These are phyloP conservation scores for Penicillium sp. DNA, from an alignment of 2,329 filamentous ascomycete genomes.

Conservation along the genomic window DNA sequence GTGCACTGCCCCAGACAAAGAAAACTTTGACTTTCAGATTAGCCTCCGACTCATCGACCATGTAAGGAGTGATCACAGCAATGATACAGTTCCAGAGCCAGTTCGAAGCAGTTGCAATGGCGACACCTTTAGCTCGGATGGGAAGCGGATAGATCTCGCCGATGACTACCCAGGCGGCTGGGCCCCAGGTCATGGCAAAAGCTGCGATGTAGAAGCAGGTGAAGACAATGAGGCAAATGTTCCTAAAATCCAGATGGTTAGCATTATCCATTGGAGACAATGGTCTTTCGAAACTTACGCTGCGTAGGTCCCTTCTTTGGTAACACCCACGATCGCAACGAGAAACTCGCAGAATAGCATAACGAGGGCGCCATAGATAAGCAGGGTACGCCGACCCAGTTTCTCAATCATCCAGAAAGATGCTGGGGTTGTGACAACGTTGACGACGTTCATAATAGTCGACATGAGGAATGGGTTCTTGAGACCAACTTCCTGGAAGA, in stretches of 20 bases:
- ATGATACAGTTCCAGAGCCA: slow-evolving; percentile 84
- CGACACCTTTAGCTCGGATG: slow-evolving; percentile 83
- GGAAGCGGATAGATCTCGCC: slow-evolving; percentile 88
- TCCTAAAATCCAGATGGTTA: slow-evolving; percentile 26
- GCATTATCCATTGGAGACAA: slow-evolving; percentile 35
- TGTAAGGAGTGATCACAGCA: slow-evolving; percentile 70
- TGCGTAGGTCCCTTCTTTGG: slow-evolving; percentile 48
- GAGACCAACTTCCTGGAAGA: slow-evolving; percentile 75
- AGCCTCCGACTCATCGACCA: slow-evolving; percentile 54
- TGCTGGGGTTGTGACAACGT: slow-evolving; percentile 78
- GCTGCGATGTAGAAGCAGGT: slow-evolving; percentile 91
- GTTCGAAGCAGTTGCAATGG: slow-evolving; percentile 81
- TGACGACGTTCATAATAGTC: slow-evolving; percentile 82
- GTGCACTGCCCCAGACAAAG: slow-evolving; percentile 78
- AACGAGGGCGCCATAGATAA: slow-evolving; percentile 73
- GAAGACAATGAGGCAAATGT: slow-evolving; percentile 66
- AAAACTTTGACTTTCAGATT: slow-evolving; percentile 67
- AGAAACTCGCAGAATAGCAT: slow-evolving; percentile 88
- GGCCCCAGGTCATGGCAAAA: slow-evolving; percentile 86
- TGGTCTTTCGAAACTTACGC: slow-evolving; percentile 39
- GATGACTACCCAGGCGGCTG: slow-evolving; percentile 68
- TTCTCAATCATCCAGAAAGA: slow-evolving; percentile 88
- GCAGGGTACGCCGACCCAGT: slow-evolving; percentile 75
- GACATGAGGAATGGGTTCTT: slow-evolving; percentile 79
- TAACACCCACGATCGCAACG: slow-evolving; percentile 72